A percentile compares a stretch with the other conserved stretches of the same genome.
Evolutionary conservation across 148 eudicot genomes (phyloP).

Genomic region (Vaccinium vitisidaea): DNA sequence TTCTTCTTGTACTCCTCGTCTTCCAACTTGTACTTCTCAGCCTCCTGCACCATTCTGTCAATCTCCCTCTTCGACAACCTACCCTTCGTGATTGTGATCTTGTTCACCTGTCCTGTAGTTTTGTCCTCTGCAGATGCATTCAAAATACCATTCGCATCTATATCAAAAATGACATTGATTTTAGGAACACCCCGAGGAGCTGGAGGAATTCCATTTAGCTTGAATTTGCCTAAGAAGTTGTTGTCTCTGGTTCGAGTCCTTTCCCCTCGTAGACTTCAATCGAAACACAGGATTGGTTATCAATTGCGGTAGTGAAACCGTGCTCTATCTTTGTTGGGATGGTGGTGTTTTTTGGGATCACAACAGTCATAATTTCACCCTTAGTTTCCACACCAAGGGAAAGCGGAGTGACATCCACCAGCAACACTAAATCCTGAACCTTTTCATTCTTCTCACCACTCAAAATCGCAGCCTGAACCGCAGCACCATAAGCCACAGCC

Average conservation of each 20-base stretch:
- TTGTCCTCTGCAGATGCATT: conserved; percentile 21
- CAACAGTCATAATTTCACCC: background rate
- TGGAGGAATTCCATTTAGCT: conserved; percentile 8
- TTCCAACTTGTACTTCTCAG: conserved; percentile 20
- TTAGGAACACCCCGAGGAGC: conserved; percentile 24
- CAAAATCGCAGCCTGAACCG: background rate
- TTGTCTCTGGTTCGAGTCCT: conserved; percentile 6
- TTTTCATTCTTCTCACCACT: background rate
- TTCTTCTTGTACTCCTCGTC: conserved; percentile 23
- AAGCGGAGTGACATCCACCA: background rate
- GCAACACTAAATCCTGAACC: background rate
- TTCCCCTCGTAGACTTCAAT: background rate
- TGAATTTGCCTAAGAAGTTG: conserved; percentile 18
- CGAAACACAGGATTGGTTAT: background rate
- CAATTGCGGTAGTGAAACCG: background rate
- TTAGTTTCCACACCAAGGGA: background rate
- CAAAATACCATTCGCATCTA: conserved; percentile 18
- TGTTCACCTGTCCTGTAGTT: conserved; percentile 19
- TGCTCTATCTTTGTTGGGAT: background rate
- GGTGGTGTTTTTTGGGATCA: background rate
- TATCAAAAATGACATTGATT: conserved; percentile 16
- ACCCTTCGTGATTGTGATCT: background rate
- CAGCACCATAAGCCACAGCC: background rate
- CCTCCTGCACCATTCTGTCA: conserved; percentile 18
- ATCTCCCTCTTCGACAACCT: too few species aligned